Conservation (phyloP, 305 asterid genomes). For the Rubia tinctorum region DNA sequence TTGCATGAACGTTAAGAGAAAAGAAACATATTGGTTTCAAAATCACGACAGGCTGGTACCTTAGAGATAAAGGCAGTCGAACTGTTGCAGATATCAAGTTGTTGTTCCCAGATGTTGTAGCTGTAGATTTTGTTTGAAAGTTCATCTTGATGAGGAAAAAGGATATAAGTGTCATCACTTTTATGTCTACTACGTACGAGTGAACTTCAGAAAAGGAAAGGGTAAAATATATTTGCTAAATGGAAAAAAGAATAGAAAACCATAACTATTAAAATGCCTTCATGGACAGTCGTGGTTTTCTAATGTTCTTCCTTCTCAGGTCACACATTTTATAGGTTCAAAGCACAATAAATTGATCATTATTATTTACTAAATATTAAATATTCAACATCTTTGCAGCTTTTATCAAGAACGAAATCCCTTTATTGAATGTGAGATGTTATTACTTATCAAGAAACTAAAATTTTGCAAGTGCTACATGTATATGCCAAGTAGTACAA, state of each 20-base stretch:
- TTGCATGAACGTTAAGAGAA: neutral
- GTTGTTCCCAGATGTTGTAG: conserved; percentile 52
- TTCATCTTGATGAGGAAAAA: conserved; percentile 14
- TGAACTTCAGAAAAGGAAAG: conserved; percentile 23
- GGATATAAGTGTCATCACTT: conserved; percentile 11
- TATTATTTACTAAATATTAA: neutral
- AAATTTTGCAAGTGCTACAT: neutral
- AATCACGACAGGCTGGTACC: conserved; percentile 40
- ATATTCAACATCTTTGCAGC: neutral
- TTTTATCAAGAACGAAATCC: neutral
- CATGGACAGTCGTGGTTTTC: conserved; percentile 18
- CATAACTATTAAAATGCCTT: conserved; percentile 51
- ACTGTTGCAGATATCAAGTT: conserved; percentile 62
- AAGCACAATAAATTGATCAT: too few species aligned
- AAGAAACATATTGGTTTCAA: neutral
- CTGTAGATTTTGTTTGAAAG: conserved; percentile 47
- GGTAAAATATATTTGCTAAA: conserved; percentile 18
- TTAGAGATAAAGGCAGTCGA: conserved; percentile 69
- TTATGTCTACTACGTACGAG: conserved; percentile 16
- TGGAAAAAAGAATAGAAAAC: conserved; percentile 17
- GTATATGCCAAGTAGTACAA: neutral
- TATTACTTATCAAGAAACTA: neutral
- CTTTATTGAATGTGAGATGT: neutral
- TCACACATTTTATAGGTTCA: neutral
- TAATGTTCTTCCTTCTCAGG: too few species aligned